Evolutionary conservation across 2,329 filamentous ascomycete species (phyloP).

Genomic region (Cladophialophora yegresii): DNA sequence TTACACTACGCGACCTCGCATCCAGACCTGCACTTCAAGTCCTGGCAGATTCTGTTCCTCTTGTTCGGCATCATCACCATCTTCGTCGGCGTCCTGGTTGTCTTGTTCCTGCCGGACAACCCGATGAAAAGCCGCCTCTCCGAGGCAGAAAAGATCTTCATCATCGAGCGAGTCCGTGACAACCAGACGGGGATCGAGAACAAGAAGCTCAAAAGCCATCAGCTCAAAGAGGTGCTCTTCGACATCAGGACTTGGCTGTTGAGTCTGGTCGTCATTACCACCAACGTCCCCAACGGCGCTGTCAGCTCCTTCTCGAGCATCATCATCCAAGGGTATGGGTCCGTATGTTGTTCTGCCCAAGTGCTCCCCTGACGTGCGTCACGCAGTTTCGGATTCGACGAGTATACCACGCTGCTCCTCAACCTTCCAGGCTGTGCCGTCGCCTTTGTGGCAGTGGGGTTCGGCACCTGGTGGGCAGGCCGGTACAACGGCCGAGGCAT

Average conservation of each 20-base stretch:
- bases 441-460: conserved; percentile 46
- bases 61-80: conserved; percentile 50
- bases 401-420: conserved; percentile 48
- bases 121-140: conserved; percentile 45
- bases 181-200: conserved; percentile 57
- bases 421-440: conserved; percentile 50
- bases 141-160: conserved; percentile 43
- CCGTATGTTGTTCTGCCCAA: too few species aligned
- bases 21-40: conserved; percentile 36
- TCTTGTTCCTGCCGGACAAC: conserved; percentile 47
- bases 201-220: conserved; percentile 52
- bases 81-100: conserved; percentile 43
- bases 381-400: conserved; percentile 48
- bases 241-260: conserved; percentile 50
- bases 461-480: conserved; percentile 46
- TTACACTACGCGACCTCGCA: conserved; percentile 23
- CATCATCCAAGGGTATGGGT: conserved; percentile 42
- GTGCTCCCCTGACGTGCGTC: conserved; percentile 18
- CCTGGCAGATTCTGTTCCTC: conserved; percentile 47
- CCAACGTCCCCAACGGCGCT: conserved; percentile 47
- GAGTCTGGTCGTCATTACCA: conserved; percentile 41
- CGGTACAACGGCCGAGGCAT: conserved; percentile 46
- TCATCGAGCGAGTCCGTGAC: conserved; percentile 47
- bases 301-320: conserved; percentile 49
- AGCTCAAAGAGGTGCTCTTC: conserved; percentile 50